Evolutionary conservation across 1,284 basidiomycete species (phyloP), one percentile per base, ranked within the genome.

Genomic region (Mrakiaceae sp.): DNA sequence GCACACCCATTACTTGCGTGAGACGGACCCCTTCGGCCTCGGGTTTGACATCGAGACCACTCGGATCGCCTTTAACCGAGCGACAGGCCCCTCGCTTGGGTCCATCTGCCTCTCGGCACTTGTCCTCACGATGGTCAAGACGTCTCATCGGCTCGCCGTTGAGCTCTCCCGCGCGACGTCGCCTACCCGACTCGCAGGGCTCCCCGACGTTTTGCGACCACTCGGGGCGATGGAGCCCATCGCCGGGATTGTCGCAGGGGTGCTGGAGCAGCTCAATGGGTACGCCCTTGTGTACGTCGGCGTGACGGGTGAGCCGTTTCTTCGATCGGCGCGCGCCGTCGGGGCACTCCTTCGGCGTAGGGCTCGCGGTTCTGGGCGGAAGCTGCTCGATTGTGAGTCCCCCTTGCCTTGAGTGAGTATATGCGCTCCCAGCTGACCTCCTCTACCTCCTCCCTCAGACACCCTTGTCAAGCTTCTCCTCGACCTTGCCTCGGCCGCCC

Each of bases 271-370:
- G n/a, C 77, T 93, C 60, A 90, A 89, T 76, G 84, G 83, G 52
- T 87, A 90, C 70, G 89, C 88, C 11, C 79, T 95, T 46, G 82
- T 92, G 9, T 94, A 94, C 73, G 83, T 84, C 1, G 92, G 92
- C 0, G 78, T 96, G 66, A 93, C 89, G 0, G 92, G 91, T 0
- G 87, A 88, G 63, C 80, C 84, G 1, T 95, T 94, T 75, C 87
- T 89, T 80, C 80, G 81, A 6, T 85, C 85, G 67, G 88, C 90
- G 10, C 79, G 88, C 51, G 83, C 86, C 73, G 79, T 68, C 42
- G 80, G 81, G 3, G 78, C 74, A 3, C 70, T 78, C 58, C 71
- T 77, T 27, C 69, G 75, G 64, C 57, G 74, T 60, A 60, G 77
- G 66, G 70, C 72, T 66, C 68, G 74, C 64, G 70, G 69, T 68